Evolutionary conservation across 1,284 basidiomycete genomes (phyloP).

Genomic region (Microbotryum intermedium): DNA sequence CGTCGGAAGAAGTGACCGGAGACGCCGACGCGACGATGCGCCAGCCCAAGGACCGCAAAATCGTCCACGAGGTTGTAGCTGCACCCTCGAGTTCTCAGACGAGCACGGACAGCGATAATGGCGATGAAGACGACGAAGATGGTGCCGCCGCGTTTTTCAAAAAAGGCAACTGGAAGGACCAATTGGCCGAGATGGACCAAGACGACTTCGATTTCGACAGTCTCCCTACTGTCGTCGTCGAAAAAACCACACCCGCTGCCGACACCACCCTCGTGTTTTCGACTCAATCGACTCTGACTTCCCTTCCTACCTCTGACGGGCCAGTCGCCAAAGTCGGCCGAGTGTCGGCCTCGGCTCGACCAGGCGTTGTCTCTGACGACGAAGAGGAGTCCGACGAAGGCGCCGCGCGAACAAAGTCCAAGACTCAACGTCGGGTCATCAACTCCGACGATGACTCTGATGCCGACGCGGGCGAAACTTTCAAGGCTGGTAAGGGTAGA

Average conservation of each 20-base stretch:
- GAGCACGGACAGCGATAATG: neutral
- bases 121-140: neutral
- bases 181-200: constrained; percentile 5
- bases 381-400: neutral
- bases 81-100: neutral
- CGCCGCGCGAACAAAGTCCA: neutral
- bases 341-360: neutral
- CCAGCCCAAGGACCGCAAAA: neutral
- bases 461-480: neutral
- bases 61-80: neutral
- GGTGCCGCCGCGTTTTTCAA: neutral
- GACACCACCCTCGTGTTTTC: neutral
- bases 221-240: neutral
- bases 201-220: constrained; percentile 1
- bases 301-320: constrained; percentile 5
- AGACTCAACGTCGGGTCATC: neutral
- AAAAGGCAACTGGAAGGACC: neutral
- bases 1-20: constrained; percentile 8
- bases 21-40: neutral
- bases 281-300: constrained; percentile 1
- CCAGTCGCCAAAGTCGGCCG: neutral
- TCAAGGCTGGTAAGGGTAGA: neutral
- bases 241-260: neutral
- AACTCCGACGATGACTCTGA: constrained; percentile 16
- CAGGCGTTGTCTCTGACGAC: neutral